phyloP scores from a whole-genome alignment of 1,139 yeast genomes.

The Yamadazyma diospyri region DNA sequence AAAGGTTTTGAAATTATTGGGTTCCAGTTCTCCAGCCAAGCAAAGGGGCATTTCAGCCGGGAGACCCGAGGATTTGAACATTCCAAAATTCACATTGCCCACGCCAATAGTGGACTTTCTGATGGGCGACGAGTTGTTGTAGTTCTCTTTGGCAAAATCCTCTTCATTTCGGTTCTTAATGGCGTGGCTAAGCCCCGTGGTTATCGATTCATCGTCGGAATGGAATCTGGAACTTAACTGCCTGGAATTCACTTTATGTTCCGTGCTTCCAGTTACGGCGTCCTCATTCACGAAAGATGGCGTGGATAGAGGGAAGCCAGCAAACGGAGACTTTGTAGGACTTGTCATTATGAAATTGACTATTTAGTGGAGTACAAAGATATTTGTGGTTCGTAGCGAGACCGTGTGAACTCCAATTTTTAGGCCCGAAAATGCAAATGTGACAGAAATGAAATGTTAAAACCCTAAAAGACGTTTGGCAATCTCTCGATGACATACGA shows the following conservation, averaged over 20 bases:
- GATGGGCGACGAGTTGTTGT: constrained; percentile 11
- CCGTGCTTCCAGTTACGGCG: background rate
- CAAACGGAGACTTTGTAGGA: background rate
- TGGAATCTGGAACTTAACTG: too few species aligned
- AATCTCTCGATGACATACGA: constrained; percentile 88
- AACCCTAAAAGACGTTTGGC: constrained; percentile 77
- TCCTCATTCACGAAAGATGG: background rate
- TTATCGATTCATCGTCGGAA: too few species aligned
- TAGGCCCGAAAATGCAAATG: too few species aligned
- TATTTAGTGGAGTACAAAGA: too few species aligned
- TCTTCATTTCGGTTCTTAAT: too few species aligned
- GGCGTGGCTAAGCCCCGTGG: too few species aligned
- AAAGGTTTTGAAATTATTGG: background rate
- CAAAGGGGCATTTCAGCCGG: background rate
- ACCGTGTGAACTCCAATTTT: too few species aligned
- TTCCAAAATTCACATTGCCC: background rate
- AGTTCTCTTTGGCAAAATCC: constrained; percentile 10
- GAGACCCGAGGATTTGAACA: background rate
- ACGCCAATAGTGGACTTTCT: constrained; percentile 6
- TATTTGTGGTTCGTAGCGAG: too few species aligned
- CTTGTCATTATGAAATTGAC: background rate
- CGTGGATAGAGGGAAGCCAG: background rate
- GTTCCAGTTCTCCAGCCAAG: background rate
- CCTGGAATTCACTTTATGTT: background rate
- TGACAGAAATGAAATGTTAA: background rate